Percentiles rank a stretch among this genome's conserved stretches.
These are phyloP conservation scores for Fraxinus nigra DNA, from an alignment of 305 asterid species.

Conservation along the genomic window DNA sequence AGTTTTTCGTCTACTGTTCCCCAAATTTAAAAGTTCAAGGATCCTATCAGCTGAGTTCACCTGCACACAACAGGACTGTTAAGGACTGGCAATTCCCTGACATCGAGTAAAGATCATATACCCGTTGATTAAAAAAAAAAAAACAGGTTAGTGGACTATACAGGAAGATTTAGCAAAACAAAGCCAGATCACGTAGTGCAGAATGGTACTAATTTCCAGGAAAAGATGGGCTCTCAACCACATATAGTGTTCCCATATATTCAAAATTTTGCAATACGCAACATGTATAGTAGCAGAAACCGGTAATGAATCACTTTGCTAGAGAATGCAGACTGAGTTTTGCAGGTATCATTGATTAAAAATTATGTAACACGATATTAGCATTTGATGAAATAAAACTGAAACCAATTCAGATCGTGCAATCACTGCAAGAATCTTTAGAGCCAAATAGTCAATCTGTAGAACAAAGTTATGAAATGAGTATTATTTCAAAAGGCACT, in stretches of 20 bases:
- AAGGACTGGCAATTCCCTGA: constrained; percentile 11
- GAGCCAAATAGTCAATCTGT: not conserved
- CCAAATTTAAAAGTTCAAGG: constrained; percentile 85
- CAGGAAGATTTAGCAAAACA: not conserved
- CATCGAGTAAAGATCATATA: not conserved
- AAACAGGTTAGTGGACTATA: not conserved
- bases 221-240: not conserved
- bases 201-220: not conserved
- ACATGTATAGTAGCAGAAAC: not conserved
- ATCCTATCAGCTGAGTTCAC: constrained; percentile 91
- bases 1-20: constrained; percentile 93
- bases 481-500: not conserved
- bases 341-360: not conserved
- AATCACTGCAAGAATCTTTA: not conserved
- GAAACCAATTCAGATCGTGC: not conserved
- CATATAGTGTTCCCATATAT: not conserved
- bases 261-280: not conserved
- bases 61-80: constrained; percentile 40
- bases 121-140: not conserved
- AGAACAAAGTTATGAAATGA: not conserved
- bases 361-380: not conserved
- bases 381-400: not conserved
- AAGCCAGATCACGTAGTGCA: not conserved
- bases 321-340: not conserved
- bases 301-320: not conserved